Percentiles rank a stretch among this genome's conserved stretches.
phyloP scores from a whole-genome alignment of 805 yeast genomes.

The Cyberlindnera euphorbiae region DNA sequence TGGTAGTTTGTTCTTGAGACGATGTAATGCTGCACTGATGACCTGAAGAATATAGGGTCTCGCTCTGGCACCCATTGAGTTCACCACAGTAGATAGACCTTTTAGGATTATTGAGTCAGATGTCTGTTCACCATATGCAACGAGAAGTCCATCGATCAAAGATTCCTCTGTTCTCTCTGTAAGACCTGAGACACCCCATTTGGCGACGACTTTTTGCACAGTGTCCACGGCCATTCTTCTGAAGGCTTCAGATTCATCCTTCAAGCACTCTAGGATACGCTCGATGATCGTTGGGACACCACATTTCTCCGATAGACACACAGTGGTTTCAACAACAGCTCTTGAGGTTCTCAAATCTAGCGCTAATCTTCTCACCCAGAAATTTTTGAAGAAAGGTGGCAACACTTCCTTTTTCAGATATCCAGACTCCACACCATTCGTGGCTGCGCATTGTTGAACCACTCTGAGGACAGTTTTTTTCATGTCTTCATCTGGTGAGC shows the following conservation, averaged over 20 bases:
- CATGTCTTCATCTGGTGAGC: slow-evolving; percentile 86
- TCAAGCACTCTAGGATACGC: slow-evolving; percentile 50
- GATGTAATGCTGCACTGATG: slow-evolving; percentile 64
- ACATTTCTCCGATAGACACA: slow-evolving; percentile 57
- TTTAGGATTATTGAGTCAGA: slow-evolving; percentile 52
- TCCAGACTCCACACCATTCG: slow-evolving; percentile 49
- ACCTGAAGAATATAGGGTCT: slow-evolving; percentile 71
- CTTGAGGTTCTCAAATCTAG: slow-evolving; percentile 53
- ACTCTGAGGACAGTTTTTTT: slow-evolving; percentile 65
- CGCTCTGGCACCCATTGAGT: slow-evolving; percentile 56
- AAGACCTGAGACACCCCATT: slow-evolving; percentile 54
- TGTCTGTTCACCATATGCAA: slow-evolving; percentile 77
- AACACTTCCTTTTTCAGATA: slow-evolving; percentile 49
- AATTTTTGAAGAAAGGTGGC: slow-evolving; percentile 58
- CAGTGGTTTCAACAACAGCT: slow-evolving; percentile 69
- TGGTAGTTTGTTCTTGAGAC: slow-evolving; percentile 66
- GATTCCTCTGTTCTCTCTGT: slow-evolving; percentile 55
- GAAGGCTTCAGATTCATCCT: slow-evolving; percentile 79
- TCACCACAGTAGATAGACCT: slow-evolving; percentile 61
- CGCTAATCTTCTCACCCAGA: slow-evolving; percentile 84
- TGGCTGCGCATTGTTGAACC: slow-evolving; percentile 58
- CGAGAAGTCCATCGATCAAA: slow-evolving; percentile 74
- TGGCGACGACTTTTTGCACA: slow-evolving; percentile 47
- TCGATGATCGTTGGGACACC: slow-evolving; percentile 62
- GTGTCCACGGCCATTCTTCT: slow-evolving; percentile 77